These are phyloP conservation scores for Rhizophagus prolifer DNA, from an alignment of 192 early-diverging fungal genomes.

Conservation along the genomic window DNA sequence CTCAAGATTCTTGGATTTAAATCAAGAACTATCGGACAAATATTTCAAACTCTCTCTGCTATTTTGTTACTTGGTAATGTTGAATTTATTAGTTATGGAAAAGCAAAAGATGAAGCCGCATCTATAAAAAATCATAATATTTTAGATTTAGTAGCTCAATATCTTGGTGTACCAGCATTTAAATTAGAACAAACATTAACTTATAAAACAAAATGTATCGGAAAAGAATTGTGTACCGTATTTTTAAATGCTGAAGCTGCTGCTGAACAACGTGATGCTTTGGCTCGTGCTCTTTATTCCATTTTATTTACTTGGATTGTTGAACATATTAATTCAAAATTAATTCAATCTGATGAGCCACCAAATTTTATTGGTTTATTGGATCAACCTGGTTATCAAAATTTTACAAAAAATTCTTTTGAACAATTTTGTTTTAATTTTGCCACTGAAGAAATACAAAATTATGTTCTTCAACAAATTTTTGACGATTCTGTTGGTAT, in stretches of 20 bases:
- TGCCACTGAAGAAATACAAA: conserved; percentile 68
- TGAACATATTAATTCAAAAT: conserved; percentile 83
- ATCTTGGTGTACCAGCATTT: conserved; percentile 74
- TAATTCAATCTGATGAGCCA: conserved; percentile 68
- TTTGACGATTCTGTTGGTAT: conserved; percentile 52
- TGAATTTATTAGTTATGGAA: conserved; percentile 65
- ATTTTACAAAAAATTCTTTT: conserved; percentile 55
- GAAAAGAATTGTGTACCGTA: conserved; percentile 85
- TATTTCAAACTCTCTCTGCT: conserved; percentile 85
- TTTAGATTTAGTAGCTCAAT: conserved; percentile 69
- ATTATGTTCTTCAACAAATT: conserved; percentile 55
- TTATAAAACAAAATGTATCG: conserved; percentile 80
- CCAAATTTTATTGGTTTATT: conserved; percentile 85
- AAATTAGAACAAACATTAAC: conserved; percentile 65
- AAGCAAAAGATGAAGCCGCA: conserved; percentile 69
- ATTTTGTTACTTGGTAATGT: conserved; percentile 90
- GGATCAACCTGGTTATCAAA: conserved; percentile 76
- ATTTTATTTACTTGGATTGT: conserved; percentile 89
- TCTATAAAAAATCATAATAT: conserved; percentile 73
- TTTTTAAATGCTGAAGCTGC: conserved; percentile 82
- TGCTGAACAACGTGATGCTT: conserved; percentile 71
- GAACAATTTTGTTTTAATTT: conserved; percentile 70
- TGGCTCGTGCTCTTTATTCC: conserved; percentile 83
- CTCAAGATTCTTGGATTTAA: conserved; percentile 64
- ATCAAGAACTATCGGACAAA: conserved; percentile 65